These are phyloP conservation scores for Rhodotorula diobovata DNA, from an alignment of 768 basidiomycete species.

Conservation along the genomic window DNA sequence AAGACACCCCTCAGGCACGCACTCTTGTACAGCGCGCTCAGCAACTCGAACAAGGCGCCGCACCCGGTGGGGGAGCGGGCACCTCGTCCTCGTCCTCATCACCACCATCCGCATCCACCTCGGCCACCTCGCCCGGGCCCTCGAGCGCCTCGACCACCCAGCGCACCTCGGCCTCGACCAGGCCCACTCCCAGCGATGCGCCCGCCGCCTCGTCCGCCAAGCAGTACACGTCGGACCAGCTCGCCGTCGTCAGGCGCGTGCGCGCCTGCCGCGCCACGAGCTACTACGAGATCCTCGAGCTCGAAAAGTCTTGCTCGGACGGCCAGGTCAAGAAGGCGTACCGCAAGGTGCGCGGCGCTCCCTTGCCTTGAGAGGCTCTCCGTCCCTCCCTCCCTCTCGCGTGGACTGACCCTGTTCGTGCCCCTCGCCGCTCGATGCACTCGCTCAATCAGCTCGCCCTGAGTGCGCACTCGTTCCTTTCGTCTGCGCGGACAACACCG, in stretches of 20 bases:
- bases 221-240: slow-evolving; percentile 72
- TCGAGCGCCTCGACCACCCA: slow-evolving; percentile 53
- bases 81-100: background rate
- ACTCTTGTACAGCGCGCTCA: slow-evolving; percentile 60
- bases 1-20: slow-evolving; percentile 69
- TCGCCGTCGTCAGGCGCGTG: slow-evolving; percentile 76
- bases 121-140: slow-evolving; percentile 59
- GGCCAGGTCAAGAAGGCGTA: slow-evolving; percentile 88
- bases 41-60: slow-evolving; percentile 6
- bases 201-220: background rate
- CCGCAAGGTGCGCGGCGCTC: slow-evolving; percentile 63
- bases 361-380: background rate
- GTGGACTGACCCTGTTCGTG: background rate
- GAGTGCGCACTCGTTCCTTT: no score
- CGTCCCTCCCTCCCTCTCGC: background rate
- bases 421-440: background rate
- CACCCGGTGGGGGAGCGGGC: no score
- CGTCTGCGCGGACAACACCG: no score
- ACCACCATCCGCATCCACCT: slow-evolving; percentile 50
- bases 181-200: background rate
- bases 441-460: slow-evolving; percentile 66
- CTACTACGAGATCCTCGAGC: slow-evolving; percentile 84
- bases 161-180: background rate
- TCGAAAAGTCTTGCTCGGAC: slow-evolving; percentile 77
- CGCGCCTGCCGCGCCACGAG: slow-evolving; percentile 77